phyloP scores from a whole-genome alignment of 1,284 basidiomycete species.

The Neolentinus lepideus region DNA sequence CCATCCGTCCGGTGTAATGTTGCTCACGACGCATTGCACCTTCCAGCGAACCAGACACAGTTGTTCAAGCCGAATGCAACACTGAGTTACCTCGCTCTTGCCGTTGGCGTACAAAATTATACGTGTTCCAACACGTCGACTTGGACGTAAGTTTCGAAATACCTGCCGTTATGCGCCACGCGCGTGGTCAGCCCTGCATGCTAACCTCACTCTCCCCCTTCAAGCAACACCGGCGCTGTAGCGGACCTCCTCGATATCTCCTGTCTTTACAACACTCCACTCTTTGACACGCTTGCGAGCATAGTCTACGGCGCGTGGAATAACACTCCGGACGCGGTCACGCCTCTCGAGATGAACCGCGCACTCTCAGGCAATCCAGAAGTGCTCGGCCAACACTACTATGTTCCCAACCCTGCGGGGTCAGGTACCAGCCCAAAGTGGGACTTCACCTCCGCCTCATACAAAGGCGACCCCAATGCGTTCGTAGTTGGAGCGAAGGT shows the following conservation, averaged over 20 bases:
- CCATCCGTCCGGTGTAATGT: neutral
- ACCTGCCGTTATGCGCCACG: neutral
- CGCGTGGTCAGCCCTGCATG: neutral
- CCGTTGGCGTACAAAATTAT: conserved; percentile 29
- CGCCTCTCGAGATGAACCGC: conserved; percentile 30
- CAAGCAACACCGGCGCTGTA: conserved; percentile 24
- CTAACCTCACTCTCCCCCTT: neutral
- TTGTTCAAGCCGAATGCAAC: neutral
- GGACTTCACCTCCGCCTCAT: conserved; percentile 42
- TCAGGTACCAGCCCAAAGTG: conserved; percentile 44
- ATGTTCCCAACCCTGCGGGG: conserved; percentile 36
- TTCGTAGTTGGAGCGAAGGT: conserved; percentile 40
- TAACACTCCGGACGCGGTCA: conserved; percentile 11
- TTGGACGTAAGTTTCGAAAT: conserved; percentile 20
- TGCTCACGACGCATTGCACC: neutral
- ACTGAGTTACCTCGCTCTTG: conserved; percentile 18
- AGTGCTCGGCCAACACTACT: conserved; percentile 52
- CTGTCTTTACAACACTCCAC: conserved; percentile 17
- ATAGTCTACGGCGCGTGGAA: conserved; percentile 18
- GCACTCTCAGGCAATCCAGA: conserved; percentile 15
- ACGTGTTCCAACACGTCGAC: conserved; percentile 21
- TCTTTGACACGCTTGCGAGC: conserved; percentile 19
- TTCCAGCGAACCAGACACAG: conserved; percentile 9
- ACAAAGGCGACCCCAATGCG: conserved; percentile 33
- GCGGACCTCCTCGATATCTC: conserved; percentile 33